phyloP scores from a whole-genome alignment of 805 yeast species.

The Wickerhamomyces canadensis region DNA sequence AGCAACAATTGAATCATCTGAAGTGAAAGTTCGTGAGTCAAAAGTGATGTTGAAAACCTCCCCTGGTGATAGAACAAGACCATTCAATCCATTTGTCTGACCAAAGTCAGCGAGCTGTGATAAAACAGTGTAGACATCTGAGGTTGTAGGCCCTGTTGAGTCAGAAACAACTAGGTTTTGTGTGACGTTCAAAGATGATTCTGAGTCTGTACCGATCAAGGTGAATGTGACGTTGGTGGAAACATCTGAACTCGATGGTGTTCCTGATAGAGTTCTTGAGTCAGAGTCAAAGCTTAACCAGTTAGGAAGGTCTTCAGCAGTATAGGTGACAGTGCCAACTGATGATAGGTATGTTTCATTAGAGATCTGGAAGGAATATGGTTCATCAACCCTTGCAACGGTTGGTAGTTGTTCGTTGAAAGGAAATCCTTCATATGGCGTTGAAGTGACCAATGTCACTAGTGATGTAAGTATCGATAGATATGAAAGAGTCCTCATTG shows the following conservation, averaged over 20 bases:
- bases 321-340: slow-evolving; percentile 43
- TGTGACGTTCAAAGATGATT: slow-evolving; percentile 35
- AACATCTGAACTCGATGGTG: slow-evolving; percentile 45
- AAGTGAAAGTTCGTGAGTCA: slow-evolving; percentile 53
- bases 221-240: slow-evolving; percentile 43
- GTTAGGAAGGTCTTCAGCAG: slow-evolving; percentile 54
- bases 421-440: slow-evolving; percentile 67
- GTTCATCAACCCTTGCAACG: slow-evolving; percentile 66
- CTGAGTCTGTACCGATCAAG: slow-evolving; percentile 63
- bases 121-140: slow-evolving; percentile 37
- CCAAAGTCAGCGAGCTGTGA: slow-evolving; percentile 60
- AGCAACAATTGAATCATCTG: slow-evolving; percentile 46
- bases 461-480: no score
- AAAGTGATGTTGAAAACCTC: slow-evolving; percentile 61
- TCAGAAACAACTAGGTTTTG: slow-evolving; percentile 59
- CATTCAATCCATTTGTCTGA: slow-evolving; percentile 67
- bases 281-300: slow-evolving; percentile 74
- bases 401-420: slow-evolving; percentile 80
- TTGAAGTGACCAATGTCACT: slow-evolving; percentile 23
- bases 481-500: no score
- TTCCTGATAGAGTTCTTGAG: slow-evolving; percentile 63
- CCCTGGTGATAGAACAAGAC: slow-evolving; percentile 70
- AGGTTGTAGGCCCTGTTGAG: slow-evolving; percentile 47
- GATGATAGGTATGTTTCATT: slow-evolving; percentile 58
- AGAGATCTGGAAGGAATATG: slow-evolving; percentile 62